Conservation (phyloP, 805 yeast species). For the Spathaspora sp. region DNA sequence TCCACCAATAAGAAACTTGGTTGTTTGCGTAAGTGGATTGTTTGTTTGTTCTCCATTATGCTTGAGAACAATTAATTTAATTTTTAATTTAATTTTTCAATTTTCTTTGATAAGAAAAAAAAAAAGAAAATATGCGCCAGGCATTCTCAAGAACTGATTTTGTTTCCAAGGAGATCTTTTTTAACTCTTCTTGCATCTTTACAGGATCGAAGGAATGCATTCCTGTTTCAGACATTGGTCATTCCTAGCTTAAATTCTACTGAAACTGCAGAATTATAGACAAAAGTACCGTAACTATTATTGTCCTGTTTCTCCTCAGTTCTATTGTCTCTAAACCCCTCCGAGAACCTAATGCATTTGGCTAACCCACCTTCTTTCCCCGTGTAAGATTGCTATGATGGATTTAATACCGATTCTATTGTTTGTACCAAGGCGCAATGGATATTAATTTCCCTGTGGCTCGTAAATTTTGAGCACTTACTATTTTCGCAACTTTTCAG, state of each 20-base stretch:
- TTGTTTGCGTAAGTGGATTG: not conserved
- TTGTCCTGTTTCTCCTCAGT: too few species aligned
- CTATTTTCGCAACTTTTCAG: not conserved
- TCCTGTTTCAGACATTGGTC: too few species aligned
- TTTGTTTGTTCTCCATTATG: not conserved
- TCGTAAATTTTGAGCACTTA: not conserved
- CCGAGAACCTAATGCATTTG: too few species aligned
- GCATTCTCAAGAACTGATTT: not conserved
- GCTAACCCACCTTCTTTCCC: too few species aligned
- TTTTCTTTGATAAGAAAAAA: not conserved
- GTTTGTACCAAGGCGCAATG: not conserved
- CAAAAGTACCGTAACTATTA: too few species aligned
- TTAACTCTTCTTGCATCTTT: too few species aligned
- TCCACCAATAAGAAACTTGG: not conserved
- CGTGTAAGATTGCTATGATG: too few species aligned
- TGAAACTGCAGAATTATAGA: too few species aligned
- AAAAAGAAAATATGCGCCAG: not conserved
- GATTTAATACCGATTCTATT: not conserved
- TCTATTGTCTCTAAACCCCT: too few species aligned
- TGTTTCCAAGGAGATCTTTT: too few species aligned
- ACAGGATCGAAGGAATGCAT: too few species aligned
- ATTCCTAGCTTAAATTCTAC: too few species aligned
- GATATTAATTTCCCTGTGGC: not conserved
- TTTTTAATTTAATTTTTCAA: not conserved
- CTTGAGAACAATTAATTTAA: not conserved